Base-by-base conservation (phyloP, 768 basidiomycete species). In the Termitomyces sp. region DNA sequence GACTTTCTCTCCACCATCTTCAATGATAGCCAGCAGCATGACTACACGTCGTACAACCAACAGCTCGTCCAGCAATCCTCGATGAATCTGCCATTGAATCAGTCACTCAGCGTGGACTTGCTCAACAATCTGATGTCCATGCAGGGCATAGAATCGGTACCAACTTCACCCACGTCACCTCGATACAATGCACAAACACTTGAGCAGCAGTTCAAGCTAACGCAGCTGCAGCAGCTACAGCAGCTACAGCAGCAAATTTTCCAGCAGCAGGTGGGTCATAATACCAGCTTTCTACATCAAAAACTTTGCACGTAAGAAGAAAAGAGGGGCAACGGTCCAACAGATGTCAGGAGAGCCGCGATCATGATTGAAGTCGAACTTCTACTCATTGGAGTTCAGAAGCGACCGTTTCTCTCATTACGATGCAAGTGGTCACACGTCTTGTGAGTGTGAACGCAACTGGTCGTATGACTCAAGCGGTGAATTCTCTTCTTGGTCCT, bases 191-290 rank as follows among this genome's bases (percentile, higher is more conserved):
- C 82, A 6, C 80, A 85, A 47, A 67, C 82, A 60, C 70, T 87
- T 43, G 87, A 90, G 65, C 88, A 91, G 63, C 89, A 92, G 68
- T 82, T 90, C 73, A 88, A 87, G 68, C 77, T 92, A 46, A 80
- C 81, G 2, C 88, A 90, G 68, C 75, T 93, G 3, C 91, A 67
- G 30, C 66, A 87, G 67, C 77, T 92, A 36, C 80, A 82, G 7
- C 88, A 90, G 68, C 74, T 93, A 3, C 91, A 94, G 66, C 86
- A 86, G 57, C 88, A 92, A 76, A 89, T 92, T 59, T 90, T 93
- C 58, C 92, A 94, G 66, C 92, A 94, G 67, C 92, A 94, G 85
- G 92, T 88, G 82, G 67, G 52, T 50, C 52, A 54, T 43, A 43
- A 49, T 43, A 28, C 48, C 50, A 28, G 11, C 61, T 22, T 44